Conservation (phyloP, 371 early-diverging fungal genomes). For the Mortierella sp. region DNA sequence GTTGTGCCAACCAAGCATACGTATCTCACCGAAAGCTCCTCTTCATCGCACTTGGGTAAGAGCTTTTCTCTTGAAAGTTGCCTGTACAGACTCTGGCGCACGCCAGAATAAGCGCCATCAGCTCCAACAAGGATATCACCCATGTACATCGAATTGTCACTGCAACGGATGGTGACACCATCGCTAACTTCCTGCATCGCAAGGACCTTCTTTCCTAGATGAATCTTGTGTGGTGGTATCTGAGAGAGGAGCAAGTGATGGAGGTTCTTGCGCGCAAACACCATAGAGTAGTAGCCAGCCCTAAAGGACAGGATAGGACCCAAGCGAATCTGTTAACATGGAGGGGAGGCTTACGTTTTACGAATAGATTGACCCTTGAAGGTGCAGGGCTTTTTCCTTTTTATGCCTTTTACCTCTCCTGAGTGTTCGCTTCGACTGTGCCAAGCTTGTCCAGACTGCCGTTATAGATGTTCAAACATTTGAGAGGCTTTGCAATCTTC, state of each 20-base stretch:
- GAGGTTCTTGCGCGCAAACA: slow-evolving; percentile 29
- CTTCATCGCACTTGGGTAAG: slow-evolving; percentile 24
- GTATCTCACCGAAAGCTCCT: slow-evolving; percentile 20
- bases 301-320: slow-evolving; percentile 4
- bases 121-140: slow-evolving; percentile 47
- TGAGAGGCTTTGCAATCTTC: slow-evolving; percentile 33
- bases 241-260: slow-evolving; percentile 31
- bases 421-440: slow-evolving; percentile 15
- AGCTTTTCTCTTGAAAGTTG: slow-evolving; percentile 15
- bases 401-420: slow-evolving; percentile 18
- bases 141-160: slow-evolving; percentile 24
- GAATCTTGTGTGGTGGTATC: slow-evolving; percentile 40
- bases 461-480: slow-evolving; percentile 26
- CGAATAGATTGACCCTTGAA: too few relatives aligned
- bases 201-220: slow-evolving; percentile 26
- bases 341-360: too few relatives aligned
- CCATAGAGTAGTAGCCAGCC: slow-evolving; percentile 30
- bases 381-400: too few relatives aligned
- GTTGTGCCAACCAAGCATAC: slow-evolving; percentile 38
- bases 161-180: slow-evolving; percentile 28
- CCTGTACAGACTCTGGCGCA: slow-evolving; percentile 30
- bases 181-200: slow-evolving; percentile 21
- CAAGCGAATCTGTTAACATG: too few relatives aligned
- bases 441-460: slow-evolving; percentile 13
- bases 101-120: slow-evolving; percentile 44